phyloP scores from a whole-genome alignment of 345 rosid genomes.

The Euphorbia tirucalli region DNA sequence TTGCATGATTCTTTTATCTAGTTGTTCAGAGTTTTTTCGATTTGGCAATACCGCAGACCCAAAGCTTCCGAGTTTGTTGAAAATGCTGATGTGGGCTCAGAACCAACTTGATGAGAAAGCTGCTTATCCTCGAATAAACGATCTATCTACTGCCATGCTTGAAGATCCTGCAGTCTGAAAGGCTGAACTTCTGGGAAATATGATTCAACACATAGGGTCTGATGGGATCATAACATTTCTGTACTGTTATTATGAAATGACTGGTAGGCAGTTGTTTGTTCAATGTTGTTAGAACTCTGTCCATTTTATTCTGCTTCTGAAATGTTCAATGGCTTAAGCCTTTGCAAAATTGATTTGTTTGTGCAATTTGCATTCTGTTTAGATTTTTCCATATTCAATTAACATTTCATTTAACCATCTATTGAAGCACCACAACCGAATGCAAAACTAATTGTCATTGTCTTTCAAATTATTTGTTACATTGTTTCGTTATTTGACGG shows the following conservation, averaged over 20 bases:
- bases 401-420: background rate
- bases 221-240: conserved; percentile 13
- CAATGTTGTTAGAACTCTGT: conserved; percentile 17
- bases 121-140: conserved; percentile 81
- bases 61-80: conserved; percentile 86
- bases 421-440: too few species aligned
- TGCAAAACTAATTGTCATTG: too few species aligned
- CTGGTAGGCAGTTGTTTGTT: conserved; percentile 26
- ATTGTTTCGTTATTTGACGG: too few species aligned
- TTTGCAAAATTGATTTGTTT: conserved; percentile 15
- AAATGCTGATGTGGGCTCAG: conserved; percentile 94
- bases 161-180: conserved; percentile 68
- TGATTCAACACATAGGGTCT: conserved; percentile 10
- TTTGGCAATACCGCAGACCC: conserved; percentile 54
- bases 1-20: too few species aligned
- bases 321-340: conserved; percentile 13
- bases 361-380: background rate
- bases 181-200: conserved; percentile 3
- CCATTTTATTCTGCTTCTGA: conserved; percentile 20
- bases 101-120: conserved; percentile 88
- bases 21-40: too few species aligned
- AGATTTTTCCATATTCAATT: background rate
- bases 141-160: conserved; percentile 64
- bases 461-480: background rate
- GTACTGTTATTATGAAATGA: conserved; percentile 8